A percentile compares a stretch with the other conserved stretches of the same genome.
These are phyloP conservation scores for Ambrosia artemisiifolia DNA, from an alignment of 129 eudicot species.

Conservation along the genomic window DNA sequence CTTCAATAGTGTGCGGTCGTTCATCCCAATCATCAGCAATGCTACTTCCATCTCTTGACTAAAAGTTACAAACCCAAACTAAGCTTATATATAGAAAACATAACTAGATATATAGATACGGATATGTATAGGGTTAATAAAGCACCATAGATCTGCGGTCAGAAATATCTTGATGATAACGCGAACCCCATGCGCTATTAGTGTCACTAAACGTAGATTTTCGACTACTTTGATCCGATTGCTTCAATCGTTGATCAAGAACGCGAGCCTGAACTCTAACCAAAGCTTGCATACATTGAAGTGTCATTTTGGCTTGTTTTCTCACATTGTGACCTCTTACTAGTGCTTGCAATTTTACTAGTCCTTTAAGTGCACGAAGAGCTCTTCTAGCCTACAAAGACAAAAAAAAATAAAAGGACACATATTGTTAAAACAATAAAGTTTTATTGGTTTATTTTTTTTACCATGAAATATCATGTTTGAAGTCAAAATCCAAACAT, in stretches of 20 bases:
- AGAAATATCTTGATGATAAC: constrained; percentile 55
- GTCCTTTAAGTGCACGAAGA: constrained; percentile 70
- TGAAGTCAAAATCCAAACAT: constrained; percentile 22
- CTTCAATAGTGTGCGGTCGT: constrained; percentile 73
- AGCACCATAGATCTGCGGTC: constrained; percentile 56
- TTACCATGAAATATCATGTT: background rate
- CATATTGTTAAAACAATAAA: background rate
- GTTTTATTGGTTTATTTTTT: background rate
- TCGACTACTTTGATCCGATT: constrained; percentile 51
- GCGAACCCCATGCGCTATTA: constrained; percentile 48
- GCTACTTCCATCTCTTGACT: constrained; percentile 81
- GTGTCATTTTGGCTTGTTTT: constrained; percentile 81
- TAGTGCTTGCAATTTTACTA: constrained; percentile 79
- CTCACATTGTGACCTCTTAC: constrained; percentile 83
- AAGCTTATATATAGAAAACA: background rate
- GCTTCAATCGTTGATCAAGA: constrained; percentile 68
- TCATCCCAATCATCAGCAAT: constrained; percentile 84
- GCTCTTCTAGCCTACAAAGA: constrained; percentile 74
- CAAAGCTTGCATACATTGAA: constrained; percentile 83
- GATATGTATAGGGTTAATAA: background rate
- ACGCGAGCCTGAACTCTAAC: constrained; percentile 74
- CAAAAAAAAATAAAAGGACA: background rate
- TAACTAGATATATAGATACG: background rate
- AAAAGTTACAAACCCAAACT: constrained; percentile 16
- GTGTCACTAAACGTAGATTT: constrained; percentile 69